These are phyloP conservation scores for Zasmidium citrigriseum DNA, from an alignment of 2,329 filamentous ascomycete genomes.

Conservation along the genomic window DNA sequence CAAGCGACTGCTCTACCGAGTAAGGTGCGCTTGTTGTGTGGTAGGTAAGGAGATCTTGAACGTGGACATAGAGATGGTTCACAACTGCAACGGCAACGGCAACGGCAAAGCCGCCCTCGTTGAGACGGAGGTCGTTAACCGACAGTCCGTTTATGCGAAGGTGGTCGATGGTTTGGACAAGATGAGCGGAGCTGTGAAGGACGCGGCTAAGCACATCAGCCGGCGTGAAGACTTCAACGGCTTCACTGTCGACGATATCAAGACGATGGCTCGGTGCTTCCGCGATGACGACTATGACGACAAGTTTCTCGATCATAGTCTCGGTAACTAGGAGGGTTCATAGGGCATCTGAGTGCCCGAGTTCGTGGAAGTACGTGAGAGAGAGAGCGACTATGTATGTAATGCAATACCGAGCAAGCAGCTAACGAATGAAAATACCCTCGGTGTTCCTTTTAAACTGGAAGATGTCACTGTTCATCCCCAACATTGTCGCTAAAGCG, in stretches of 20 bases:
- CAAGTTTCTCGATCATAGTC: neutral
- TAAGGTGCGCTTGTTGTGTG: slow-evolving; percentile 10
- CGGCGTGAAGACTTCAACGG: slow-evolving; percentile 6
- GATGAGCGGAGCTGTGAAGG: slow-evolving; percentile 4
- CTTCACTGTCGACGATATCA: slow-evolving; percentile 2
- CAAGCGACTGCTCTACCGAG: slow-evolving; percentile 1
- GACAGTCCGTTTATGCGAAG: neutral
- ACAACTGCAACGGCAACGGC: neutral
- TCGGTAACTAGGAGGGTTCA: too few relatives aligned
- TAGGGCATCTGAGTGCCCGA: too few relatives aligned
- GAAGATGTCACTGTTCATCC: too few relatives aligned
- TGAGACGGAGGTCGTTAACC: neutral
- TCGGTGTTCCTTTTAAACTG: too few relatives aligned
- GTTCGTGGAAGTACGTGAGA: too few relatives aligned
- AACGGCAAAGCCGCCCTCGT: neutral
- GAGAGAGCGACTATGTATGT: too few relatives aligned
- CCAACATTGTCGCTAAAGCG: too few relatives aligned
- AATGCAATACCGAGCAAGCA: too few relatives aligned
- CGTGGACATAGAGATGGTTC: neutral
- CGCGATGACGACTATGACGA: neutral
- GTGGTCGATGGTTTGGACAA: slow-evolving; percentile 1
- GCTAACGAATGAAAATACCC: too few relatives aligned
- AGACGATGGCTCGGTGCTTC: slow-evolving; percentile 2
- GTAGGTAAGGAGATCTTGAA: neutral
- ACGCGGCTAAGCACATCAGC: neutral